phyloP scores from a whole-genome alignment of 371 early-diverging fungal genomes.

The Mortierella sp. region DNA sequence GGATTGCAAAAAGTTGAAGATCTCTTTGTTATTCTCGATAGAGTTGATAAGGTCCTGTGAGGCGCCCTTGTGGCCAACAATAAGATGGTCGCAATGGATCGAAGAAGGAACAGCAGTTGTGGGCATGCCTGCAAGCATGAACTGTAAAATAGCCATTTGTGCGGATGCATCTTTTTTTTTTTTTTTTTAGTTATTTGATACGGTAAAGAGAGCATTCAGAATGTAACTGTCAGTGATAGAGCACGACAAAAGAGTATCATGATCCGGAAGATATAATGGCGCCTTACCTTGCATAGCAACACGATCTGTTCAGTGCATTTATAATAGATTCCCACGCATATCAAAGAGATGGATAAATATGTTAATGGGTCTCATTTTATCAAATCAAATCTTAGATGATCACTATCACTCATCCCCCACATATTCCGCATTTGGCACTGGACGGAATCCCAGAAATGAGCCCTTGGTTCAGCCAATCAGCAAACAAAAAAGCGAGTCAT shows the following conservation, averaged over 20 bases:
- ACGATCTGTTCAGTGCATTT: slow-evolving; percentile 66
- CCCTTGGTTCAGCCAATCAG: neutral
- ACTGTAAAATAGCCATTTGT: slow-evolving; percentile 94
- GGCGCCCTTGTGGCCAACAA: slow-evolving; percentile 84
- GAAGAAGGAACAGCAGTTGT: slow-evolving; percentile 90
- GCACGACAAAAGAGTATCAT: neutral
- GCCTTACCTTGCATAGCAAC: slow-evolving; percentile 80
- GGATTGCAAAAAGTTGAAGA: slow-evolving; percentile 87
- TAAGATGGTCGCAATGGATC: slow-evolving; percentile 95
- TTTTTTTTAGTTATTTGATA: too few relatives aligned
- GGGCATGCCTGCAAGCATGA: slow-evolving; percentile 91
- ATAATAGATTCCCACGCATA: slow-evolving; percentile 1
- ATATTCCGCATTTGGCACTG: neutral
- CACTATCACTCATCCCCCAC: neutral
- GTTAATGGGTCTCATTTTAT: slow-evolving; percentile 6
- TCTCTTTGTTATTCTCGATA: slow-evolving; percentile 81
- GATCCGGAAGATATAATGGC: neutral
- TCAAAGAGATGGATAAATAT: neutral
- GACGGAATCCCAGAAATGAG: neutral
- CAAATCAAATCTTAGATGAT: slow-evolving; percentile 2
- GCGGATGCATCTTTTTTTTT: slow-evolving; percentile 75
- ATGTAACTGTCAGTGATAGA: too few relatives aligned
- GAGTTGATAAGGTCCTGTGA: slow-evolving; percentile 79
- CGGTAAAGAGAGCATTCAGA: too few relatives aligned
- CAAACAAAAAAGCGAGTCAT: neutral